Percentiles rank a stretch among this genome's conserved stretches.
phyloP scores from a whole-genome alignment of 2,329 filamentous ascomycete genomes.

The Talaromyces sp. region DNA sequence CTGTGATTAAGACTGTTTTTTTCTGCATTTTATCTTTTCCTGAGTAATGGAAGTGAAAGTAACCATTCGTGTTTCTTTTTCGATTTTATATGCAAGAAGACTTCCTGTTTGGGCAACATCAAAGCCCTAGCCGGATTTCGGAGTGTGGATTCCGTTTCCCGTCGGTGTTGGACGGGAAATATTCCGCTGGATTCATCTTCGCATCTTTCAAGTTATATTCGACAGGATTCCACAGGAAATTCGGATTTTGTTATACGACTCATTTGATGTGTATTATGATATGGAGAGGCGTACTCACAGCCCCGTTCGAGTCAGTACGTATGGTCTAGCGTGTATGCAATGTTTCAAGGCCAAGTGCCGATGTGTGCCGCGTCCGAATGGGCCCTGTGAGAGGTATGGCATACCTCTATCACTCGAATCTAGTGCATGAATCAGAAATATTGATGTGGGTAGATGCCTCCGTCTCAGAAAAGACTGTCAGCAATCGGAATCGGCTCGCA shows the following conservation, averaged over 20 bases:
- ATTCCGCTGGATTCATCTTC: neutral
- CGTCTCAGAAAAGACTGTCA: conserved; percentile 36
- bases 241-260: neutral
- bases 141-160: neutral
- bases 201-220: neutral
- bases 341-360: conserved; percentile 33
- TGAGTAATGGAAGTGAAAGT: neutral
- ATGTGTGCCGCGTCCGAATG: conserved; percentile 23
- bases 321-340: conserved; percentile 29
- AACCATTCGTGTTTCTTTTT: neutral
- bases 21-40: neutral
- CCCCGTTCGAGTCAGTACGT: conserved; percentile 21
- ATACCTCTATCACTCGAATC: neutral
- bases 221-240: neutral
- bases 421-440: no score
- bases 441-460: conserved; percentile 27
- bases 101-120: neutral
- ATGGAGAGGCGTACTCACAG: conserved; percentile 11
- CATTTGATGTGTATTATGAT: neutral
- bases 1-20: conserved; percentile 10
- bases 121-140: neutral
- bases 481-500: conserved; percentile 34
- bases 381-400: conserved; percentile 26
- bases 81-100: neutral
- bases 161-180: neutral